phyloP scores from a whole-genome alignment of 306 rosid genomes.

The Inga leiocalycina region DNA sequence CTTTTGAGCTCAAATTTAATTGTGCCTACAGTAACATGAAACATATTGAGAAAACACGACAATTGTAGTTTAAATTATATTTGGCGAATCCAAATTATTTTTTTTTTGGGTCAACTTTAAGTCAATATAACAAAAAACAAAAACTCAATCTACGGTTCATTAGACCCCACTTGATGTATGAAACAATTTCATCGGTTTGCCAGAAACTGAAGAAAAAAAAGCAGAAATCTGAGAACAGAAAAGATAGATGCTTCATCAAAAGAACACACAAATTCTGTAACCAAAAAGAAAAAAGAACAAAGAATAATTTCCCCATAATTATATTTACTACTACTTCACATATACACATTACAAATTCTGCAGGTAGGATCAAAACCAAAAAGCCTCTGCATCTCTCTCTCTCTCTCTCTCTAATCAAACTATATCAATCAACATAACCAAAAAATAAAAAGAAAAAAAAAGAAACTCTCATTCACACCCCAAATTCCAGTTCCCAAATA shows the following conservation, averaged over 20 bases:
- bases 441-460: neutral
- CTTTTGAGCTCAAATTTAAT: too few species aligned
- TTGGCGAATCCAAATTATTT: too few species aligned
- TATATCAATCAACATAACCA: slow-evolving; percentile 15
- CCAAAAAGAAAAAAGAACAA: neutral
- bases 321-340: slow-evolving; percentile 29
- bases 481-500: slow-evolving; percentile 11
- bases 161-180: neutral
- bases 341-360: slow-evolving; percentile 9
- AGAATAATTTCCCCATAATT: neutral
- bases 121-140: neutral
- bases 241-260: neutral
- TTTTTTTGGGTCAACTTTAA: neutral
- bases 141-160: neutral
- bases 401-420: slow-evolving; percentile 6
- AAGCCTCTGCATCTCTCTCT: neutral
- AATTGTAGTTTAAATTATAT: too few species aligned
- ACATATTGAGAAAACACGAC: too few species aligned
- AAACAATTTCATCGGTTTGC: neutral
- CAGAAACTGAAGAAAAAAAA: neutral
- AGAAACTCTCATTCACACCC: slow-evolving; percentile 5
- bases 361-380: neutral
- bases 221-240: neutral
- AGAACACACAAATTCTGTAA: neutral
- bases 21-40: too few species aligned